Conservation (phyloP, 2,329 filamentous ascomycete species). For the Sclerotinia nivalis region DNA sequence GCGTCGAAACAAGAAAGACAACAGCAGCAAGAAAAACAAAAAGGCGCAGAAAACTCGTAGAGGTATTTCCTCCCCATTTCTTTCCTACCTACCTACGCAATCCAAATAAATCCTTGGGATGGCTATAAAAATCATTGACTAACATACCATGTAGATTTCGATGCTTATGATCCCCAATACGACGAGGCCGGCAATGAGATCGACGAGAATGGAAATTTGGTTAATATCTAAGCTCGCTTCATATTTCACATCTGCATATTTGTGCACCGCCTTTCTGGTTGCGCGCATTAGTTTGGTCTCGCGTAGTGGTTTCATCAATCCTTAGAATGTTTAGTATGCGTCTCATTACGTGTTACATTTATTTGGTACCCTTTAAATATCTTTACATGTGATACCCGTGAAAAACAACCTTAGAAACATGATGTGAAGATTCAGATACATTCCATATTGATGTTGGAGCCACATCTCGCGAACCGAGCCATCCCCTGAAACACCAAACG, state of each 20-base stretch:
- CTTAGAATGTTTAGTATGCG: background rate
- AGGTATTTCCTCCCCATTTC: background rate
- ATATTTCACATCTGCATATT: background rate
- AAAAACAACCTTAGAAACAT: background rate
- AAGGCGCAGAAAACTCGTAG: background rate
- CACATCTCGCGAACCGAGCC: constrained; percentile 5
- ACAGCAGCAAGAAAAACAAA: background rate
- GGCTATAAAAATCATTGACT: background rate
- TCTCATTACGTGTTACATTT: background rate
- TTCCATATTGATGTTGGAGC: background rate
- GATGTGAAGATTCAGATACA: background rate
- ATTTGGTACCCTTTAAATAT: background rate
- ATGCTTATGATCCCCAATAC: constrained; percentile 3
- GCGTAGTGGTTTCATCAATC: background rate
- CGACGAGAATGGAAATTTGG: constrained; percentile 9
- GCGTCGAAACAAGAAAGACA: background rate
- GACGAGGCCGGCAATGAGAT: constrained; percentile 15
- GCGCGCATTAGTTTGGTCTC: background rate
- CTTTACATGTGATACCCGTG: background rate
- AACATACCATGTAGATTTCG: background rate
- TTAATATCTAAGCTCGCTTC: background rate
- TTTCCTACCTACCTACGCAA: background rate
- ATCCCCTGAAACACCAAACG: constrained; percentile 8
- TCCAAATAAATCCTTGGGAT: too few species aligned
- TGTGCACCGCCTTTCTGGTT: background rate